Evolutionary conservation across 2,329 filamentous ascomycete genomes (phyloP), one percentile per base, ranked within the genome.

Genomic region (Monosporascus sp.): DNA sequence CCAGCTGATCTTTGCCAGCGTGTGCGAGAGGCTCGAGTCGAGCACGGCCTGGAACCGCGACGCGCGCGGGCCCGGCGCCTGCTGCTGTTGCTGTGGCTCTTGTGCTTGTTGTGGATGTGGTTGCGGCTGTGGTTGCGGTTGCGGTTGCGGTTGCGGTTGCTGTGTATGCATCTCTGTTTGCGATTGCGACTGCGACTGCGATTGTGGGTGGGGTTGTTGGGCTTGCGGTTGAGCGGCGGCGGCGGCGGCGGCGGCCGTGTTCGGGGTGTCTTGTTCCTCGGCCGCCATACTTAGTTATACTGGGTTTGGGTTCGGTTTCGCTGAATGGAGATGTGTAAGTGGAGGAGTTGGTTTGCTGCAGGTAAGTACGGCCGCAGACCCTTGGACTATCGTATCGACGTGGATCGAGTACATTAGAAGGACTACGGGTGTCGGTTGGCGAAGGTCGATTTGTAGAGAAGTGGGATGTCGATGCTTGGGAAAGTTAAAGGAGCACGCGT

Each of bases 61-160:
- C 2, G 83, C 83, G 59, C 83, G 81, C 3, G 78, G 78, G 47
- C 83, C 83, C 0, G 82, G 81, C 0, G 75, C 71, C 44, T 70
- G 66, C 44, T 52, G 44, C 35, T 39, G 27, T 18, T 49, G 24
- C 9, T 37, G 25, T 18, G 25, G 37, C 48, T 49, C 43, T 43
- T 48, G 52, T 43, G 38, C 50, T 31, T 54, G 50, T 17, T 50
- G 37, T 39, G 55, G 47, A 39, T 52, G 41, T 41, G 45, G 27
- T 20, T 37, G 39, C 37, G 45, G 27, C 17, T 37, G 39, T 27
- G 36, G 53, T 35, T 20, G 43, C 50, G 18, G 50, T n/a, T 53
- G 54, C 44, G 50, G 52, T 52, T 48, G 45, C 25, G 47, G 47
- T n/a, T 41, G 20, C 24, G 48, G 38, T 11, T 50, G 48, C 6